Evolutionary conservation across 2,329 filamentous ascomycete species (phyloP), one percentile per base, ranked within the genome.

Genomic region (Seiridium unicorne): DNA sequence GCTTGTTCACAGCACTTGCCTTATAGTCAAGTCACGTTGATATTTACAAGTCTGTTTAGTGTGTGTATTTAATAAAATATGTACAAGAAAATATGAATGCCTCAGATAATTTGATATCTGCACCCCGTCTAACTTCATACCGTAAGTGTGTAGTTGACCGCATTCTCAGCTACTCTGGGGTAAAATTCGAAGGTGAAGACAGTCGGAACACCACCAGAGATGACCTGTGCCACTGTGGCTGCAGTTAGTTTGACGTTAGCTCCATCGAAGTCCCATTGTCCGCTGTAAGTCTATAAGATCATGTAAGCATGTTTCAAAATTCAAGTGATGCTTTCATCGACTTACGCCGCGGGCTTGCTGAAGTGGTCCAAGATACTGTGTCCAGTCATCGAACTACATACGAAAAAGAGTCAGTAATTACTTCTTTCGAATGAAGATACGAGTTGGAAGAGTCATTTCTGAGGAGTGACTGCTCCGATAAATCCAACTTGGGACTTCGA

Each of bases 181-280:
- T 77, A 85, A 64, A 85, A 84, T 70, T 86, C 84, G 61, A 85
- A 79, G 0, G 76, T 82, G 58, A 86, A 81, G 0, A 74, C 77
- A 0, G 79, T 78, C 4, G 72, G 70, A 66, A 79, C 70, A 0
- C 77, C 78, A 1, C 76, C 75, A 3, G 73, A 68, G 40, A 81
- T 73, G 5, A 86, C 80, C 0, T 76, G 77, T 53, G 78, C 72
- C 44, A 85, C 67, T 0, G 79, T 79, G 2, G 72, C 69, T 0
- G 74, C 68, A 3, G 73, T 79, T n/a, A 86, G 62, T 3, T 83
- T 78, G 1, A 86, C 72, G 58, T 77, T 69, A 13, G 69, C 65
- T 1, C 67, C 74, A 61, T 83, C 79, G 73, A 78, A 85, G 55
- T 79, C 78, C 77, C 80, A 87, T 59, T 84, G 81, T 26, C 69